Evolutionary conservation across 164 flowering plant genomes (phyloP), one percentile per base, ranked within the genome.

Genomic region (Vitis cinerea): DNA sequence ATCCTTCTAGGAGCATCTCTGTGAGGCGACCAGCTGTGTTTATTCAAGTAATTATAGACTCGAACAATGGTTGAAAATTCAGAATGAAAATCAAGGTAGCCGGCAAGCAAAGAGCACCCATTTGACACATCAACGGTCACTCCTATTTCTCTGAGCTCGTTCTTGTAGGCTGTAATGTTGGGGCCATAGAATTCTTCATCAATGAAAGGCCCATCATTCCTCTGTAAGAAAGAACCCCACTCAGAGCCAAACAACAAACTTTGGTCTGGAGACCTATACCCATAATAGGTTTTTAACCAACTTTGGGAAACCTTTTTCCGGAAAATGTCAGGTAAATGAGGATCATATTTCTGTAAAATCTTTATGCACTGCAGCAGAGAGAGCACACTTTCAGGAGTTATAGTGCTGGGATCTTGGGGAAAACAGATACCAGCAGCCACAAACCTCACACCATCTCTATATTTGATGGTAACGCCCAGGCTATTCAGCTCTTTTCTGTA

Each of bases 171-270:
- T 9, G 31, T 10, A 19, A 86, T 81, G 2, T 67, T 15, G 14
- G 79, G 52, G 29, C 91, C 88, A 75, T 88, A 90, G 73, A 84
- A 87, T 2, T 30, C 70, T 69, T 82, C 88, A 71, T 86, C 88
- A 48, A 90, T 73, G 81, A 90, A 88, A 16, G 93, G 89, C 4
- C 88, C 96, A 71, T 90, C 96, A 2, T 67, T 76, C 50, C 9
- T 65, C n/a, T 79, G 72, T 59, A 90, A 44, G 63, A 30, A 37
- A 1, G 64, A 58, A 23, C 27, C 72, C 84, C 83, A 84, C 6
- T 73, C 59, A 17, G 81, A 61, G 73, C 71, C 80, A 63, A 80
- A 87, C 50, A 90, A 23, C 59, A 86, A 68, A 67, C 87, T 79
- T 71, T 79, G 30, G 2, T 66, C 48, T 1, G 96, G 91, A 68